Base-by-base conservation (phyloP, 805 yeast genomes). In the Ogataea pini region DNA sequence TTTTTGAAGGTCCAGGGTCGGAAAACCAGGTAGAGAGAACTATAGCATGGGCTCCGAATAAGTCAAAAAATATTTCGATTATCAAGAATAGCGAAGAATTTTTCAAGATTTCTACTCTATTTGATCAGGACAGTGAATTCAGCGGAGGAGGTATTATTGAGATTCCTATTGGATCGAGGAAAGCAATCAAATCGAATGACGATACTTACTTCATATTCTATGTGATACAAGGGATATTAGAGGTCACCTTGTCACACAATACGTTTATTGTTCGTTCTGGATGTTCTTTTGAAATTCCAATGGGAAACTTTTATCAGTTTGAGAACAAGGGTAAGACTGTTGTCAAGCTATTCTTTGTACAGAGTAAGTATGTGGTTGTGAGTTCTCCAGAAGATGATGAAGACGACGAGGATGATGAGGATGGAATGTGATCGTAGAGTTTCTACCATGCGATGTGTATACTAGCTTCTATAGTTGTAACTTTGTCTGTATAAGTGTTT, bases 241-340 rank as follows among this genome's bases (percentile, higher is more conserved):
- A 87, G 58, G 91, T 87, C 2, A 78, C 82, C 1, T 54, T 90
- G 3, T 77, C 80, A 16, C 79, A 78, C 5, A 75, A 73, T 17
- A 73, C 70, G 18, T 87, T 90, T 62, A 67, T 81, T 3, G 85
- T 83, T 6, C 74, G 79, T 0, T 71, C 75, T 47, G 96, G 96
- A 1, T 85, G 96, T 45, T 79, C 92, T 4, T 84, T 90, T 58
- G 87, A 86, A 58, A 76, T 91, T 5, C 97, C 97, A 1, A 78
- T 85, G 69, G 85, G 84, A 4, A 87, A 86, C 61, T 74, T 76
- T 36, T 89, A 88, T 65, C 79, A 85, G 14, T 76, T 90, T 54
- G 75, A 74, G 40, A 88, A 88, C 60, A 74, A 72, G 34, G 86
- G 90, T 0, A 68, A 72, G 27, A 71, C 69, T 14, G 74, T 73